These are phyloP conservation scores for Neurospora sublineolata DNA, from an alignment of 495 filamentous ascomycete species.

Conservation along the genomic window DNA sequence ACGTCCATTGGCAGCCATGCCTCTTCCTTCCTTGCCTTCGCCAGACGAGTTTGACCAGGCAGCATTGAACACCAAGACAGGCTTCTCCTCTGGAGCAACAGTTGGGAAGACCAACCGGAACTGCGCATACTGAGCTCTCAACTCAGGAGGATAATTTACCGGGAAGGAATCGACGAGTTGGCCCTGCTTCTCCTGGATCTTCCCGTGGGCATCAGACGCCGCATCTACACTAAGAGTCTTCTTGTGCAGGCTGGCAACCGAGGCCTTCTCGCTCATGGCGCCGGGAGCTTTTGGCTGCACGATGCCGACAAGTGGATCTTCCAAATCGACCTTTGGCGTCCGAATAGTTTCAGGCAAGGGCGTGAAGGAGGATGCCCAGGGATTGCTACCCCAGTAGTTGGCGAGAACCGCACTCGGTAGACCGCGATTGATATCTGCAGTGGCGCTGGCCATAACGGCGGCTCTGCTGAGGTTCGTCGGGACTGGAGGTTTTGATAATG, in stretches of 20 bases:
- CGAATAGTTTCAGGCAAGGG: constrained; percentile 17
- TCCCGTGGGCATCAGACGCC: constrained; percentile 19
- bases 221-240: constrained; percentile 74
- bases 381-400: constrained; percentile 81
- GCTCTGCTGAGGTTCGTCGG: constrained; percentile 79
- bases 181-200: constrained; percentile 24
- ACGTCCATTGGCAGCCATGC: constrained; percentile 51
- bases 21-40: constrained; percentile 22
- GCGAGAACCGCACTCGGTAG: constrained; percentile 79
- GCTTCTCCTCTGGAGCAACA: constrained; percentile 57
- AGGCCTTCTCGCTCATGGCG: constrained; percentile 13
- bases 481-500: constrained; percentile 74
- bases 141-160: constrained; percentile 65
- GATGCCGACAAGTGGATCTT: constrained; percentile 37
- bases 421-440: constrained; percentile 51
- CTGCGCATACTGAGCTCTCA: constrained; percentile 83
- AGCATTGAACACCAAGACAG: constrained; percentile 58
- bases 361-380: constrained; percentile 68
- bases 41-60: constrained; percentile 37
- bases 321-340: constrained; percentile 30
- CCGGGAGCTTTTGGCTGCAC: constrained; percentile 29
- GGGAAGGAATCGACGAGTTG: constrained; percentile 53
- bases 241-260: constrained; percentile 41
- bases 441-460: constrained; percentile 68
- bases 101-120: constrained; percentile 84